Percentiles rank a stretch among this genome's conserved stretches.
Conservation (phyloP, 148 eudicot genomes). For the Fallopia convolvulus region DNA sequence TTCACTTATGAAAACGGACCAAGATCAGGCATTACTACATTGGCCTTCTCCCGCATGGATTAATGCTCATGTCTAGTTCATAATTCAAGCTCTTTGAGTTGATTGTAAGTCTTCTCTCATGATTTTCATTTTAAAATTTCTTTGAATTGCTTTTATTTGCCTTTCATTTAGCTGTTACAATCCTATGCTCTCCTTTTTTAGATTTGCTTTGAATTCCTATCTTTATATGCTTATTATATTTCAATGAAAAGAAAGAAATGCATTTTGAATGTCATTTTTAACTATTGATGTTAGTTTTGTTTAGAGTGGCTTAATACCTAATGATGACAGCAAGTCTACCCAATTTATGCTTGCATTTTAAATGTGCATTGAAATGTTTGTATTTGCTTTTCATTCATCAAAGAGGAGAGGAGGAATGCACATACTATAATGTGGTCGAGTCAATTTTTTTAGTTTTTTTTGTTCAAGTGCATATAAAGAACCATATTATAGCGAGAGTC, state of each 20-base stretch:
- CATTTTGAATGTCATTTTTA: not conserved
- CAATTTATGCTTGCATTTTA: too few relatives aligned
- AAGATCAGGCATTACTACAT: slow-evolving; percentile 8
- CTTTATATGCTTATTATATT: not conserved
- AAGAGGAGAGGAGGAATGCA: too few relatives aligned
- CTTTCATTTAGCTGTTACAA: not conserved
- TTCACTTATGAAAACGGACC: not conserved
- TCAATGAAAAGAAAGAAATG: not conserved
- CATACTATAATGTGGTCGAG: too few relatives aligned
- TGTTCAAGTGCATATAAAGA: too few relatives aligned
- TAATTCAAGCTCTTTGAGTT: not conserved
- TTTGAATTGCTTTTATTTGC: not conserved
- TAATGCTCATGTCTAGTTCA: not conserved
- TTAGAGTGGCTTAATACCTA: too few relatives aligned
- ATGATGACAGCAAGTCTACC: too few relatives aligned
- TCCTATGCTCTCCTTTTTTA: not conserved
- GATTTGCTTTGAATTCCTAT: not conserved
- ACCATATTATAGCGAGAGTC: too few relatives aligned
- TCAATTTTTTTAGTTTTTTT: too few relatives aligned
- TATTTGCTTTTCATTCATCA: too few relatives aligned
- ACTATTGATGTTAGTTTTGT: not conserved
- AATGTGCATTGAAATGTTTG: too few relatives aligned
- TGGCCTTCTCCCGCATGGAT: slow-evolving; percentile 19
- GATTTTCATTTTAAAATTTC: not conserved
- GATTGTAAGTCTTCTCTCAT: not conserved